Evolutionary conservation across 768 basidiomycete species (phyloP).

Genomic region (Tricholoma sp.): DNA sequence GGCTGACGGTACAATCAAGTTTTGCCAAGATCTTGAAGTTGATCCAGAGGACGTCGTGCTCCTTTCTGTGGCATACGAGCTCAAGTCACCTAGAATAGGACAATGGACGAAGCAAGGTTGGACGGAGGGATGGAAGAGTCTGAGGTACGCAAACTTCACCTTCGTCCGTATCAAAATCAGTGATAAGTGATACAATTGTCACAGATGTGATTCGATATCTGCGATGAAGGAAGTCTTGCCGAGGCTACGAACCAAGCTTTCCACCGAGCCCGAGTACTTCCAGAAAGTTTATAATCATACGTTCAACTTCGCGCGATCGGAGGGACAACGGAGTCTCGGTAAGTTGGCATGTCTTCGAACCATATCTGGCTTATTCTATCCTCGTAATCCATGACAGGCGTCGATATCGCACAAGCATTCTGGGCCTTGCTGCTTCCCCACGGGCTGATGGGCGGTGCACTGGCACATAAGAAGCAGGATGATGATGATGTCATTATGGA

Average conservation of each 20-base stretch:
- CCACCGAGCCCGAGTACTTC: conserved; percentile 66
- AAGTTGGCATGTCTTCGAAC: conserved; percentile 16
- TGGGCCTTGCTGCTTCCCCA: conserved; percentile 76
- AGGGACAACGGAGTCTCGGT: conserved; percentile 81
- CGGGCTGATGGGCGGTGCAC: conserved; percentile 62
- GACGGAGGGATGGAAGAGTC: conserved; percentile 74
- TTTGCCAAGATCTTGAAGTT: conserved; percentile 67
- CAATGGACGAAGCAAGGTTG: conserved; percentile 69
- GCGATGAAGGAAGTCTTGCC: conserved; percentile 55
- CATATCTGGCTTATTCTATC: not conserved
- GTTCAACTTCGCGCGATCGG: conserved; percentile 71
- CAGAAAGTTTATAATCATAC: conserved; percentile 73
- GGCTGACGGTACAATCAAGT: conserved; percentile 74
- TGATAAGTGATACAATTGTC: not conserved
- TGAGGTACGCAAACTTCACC: conserved; percentile 47
- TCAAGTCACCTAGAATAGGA: conserved; percentile 71
- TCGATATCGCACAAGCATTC: conserved; percentile 71
- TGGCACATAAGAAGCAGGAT: conserved; percentile 39
- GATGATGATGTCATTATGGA: conserved; percentile 47
- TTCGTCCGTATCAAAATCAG: not conserved
- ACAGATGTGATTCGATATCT: conserved; percentile 61
- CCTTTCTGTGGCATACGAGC: conserved; percentile 75
- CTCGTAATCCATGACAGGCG: conserved; percentile 29
- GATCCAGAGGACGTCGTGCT: conserved; percentile 81
- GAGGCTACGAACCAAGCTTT: conserved; percentile 53